Base-by-base conservation (phyloP, 768 basidiomycete genomes). In the Boletus subparvulus region DNA sequence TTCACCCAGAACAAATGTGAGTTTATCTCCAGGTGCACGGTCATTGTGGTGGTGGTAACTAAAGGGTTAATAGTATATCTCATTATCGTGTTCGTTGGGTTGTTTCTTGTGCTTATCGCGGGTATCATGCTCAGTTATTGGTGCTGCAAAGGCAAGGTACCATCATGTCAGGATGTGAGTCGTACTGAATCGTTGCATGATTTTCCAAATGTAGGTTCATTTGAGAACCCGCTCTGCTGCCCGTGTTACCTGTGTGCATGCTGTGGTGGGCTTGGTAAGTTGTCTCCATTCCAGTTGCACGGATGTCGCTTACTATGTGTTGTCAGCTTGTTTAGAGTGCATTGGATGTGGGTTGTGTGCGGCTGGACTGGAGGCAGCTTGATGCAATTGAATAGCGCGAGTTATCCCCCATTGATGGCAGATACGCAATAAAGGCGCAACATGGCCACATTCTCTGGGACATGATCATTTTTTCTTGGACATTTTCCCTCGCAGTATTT, bases 181-280 rank as follows among this genome's bases (percentile, higher is more conserved):
- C 33, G 11, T 26, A 10, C 44, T 52, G 41, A 60, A 26, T 17
- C 39, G 32, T 48, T 26, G 37, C n/a, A 24, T 45, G 33, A 26
- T 48, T 42, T 32, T 33, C 41, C 24, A 13, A 55, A 50, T 46
- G 21, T 47, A 83, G 83, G 80, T 16, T 66, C 80, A 0, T 87
- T 86, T 62, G 63, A 82, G 57, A 88, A 88, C 55, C 86, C 86
- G 3, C 72, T 80, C 0, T 87, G 85, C 61, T 86, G 84, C 61
- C 86, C 86, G 1, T 87, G 86, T 63, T 88, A 88, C 66, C 74
- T 87, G 9, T 88, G 86, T 59, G 86, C 86, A 5, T 87, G 84
- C 67, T 87, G 85, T 54, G 86, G 86, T 54, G 86, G 86, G 39
- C 75, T 87, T 17, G 82, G 85, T 85, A 63, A 60, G 75, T 59